Evolutionary conservation across 2,329 filamentous ascomycete genomes (phyloP), one percentile per base, ranked within the genome.

Genomic region (Pestalotiopsis sp.): DNA sequence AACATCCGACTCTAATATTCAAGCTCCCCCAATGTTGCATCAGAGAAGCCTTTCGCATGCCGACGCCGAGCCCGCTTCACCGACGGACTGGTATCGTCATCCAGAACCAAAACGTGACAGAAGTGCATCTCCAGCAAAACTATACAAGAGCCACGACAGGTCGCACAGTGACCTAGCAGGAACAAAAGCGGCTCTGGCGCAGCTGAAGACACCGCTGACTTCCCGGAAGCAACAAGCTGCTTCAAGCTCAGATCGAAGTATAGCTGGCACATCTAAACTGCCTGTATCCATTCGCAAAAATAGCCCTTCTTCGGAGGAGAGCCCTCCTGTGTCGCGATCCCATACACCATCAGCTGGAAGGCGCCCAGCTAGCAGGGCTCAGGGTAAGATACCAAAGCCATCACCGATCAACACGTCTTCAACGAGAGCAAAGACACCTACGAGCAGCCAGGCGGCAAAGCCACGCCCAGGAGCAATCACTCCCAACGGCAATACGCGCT

Each of bases 1-100:
- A 78, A 91, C 90, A 25, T 93, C 92, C 58, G 93, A 95, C 75
- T 91, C 92, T n/a, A 90, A 86, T 76, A 80, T 92, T 72, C 84
- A 86, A 70, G 86, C 85, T 72, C 80, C 86, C 69, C 82, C 79
- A 70, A 75, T 78, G 65, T 70, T 77, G 61, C 85, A 87, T 71
- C 84, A 85, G 67, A 83, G 87, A 72, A 89, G 84, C 73, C 81
- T 85, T 69, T 90, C 89, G 59, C 84, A 90, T 72, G 80, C 84
- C 52, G 86, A 88, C 70, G 77, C 82, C 68, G 87, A 91, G 71
- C 88, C 90, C 14, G 80, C 87, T 14, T 93, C 91, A 4, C 90
- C 91, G 12, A 90, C 88, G 57, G 89, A 89, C 69, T 79, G 77
- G 77, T 78, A 78, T 60, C 77, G 77, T 66, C 68, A 64, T 38